Conservation (phyloP, 2,329 filamentous ascomycete genomes). For the Thelonectria blattea region DNA sequence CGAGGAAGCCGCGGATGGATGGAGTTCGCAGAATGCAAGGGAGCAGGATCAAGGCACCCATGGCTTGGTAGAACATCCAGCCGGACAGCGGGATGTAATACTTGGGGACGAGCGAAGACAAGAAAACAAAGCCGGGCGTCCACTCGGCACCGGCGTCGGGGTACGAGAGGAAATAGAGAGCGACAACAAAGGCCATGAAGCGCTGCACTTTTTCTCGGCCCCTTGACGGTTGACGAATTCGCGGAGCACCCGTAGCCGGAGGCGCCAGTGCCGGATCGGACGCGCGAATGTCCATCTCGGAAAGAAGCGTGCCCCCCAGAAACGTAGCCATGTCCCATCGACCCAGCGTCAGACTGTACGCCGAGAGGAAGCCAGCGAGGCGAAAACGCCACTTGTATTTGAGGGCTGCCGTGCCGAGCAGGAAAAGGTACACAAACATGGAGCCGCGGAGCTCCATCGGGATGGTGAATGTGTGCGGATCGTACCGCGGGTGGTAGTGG, state of each 20-base stretch:
- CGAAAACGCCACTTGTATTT: conserved; percentile 43
- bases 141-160: conserved; percentile 47
- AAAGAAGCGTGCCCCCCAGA: conserved; percentile 45
- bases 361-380: conserved; percentile 39
- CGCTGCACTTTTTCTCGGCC: conserved; percentile 29
- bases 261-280: conserved; percentile 26
- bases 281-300: conserved; percentile 44
- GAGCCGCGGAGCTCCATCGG: conserved; percentile 51
- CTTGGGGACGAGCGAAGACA: conserved; percentile 43
- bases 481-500: conserved; percentile 48
- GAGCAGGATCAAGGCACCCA: conserved; percentile 46
- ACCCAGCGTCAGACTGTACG: conserved; percentile 44
- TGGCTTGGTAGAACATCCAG: conserved; percentile 49
- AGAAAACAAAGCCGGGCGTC: conserved; percentile 45
- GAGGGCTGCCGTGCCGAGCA: conserved; percentile 47
- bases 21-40: conserved; percentile 45
- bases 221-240: conserved; percentile 18
- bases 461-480: conserved; percentile 50
- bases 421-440: conserved; percentile 49
- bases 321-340: conserved; percentile 51
- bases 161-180: conserved; percentile 49
- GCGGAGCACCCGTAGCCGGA: conserved; percentile 20
- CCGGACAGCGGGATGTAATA: conserved; percentile 46
- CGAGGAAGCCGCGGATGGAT: conserved; percentile 38
- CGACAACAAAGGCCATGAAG: conserved; percentile 39